Percentiles rank a stretch among this genome's conserved stretches.
phyloP scores from a whole-genome alignment of 805 yeast species.

The Metschnikowia kofuensis region DNA sequence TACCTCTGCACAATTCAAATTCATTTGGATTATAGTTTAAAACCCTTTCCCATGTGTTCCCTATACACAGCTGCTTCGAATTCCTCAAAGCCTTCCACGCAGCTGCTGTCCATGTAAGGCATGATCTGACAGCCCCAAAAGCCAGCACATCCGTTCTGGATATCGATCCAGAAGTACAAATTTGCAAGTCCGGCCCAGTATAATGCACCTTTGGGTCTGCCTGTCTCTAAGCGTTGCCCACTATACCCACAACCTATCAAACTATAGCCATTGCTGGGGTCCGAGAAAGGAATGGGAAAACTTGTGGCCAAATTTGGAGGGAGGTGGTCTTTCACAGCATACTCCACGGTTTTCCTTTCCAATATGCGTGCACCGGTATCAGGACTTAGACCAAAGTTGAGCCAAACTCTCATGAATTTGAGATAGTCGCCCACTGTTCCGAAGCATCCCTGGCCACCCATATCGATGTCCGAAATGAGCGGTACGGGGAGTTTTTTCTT shows the following conservation, averaged over 20 bases:
- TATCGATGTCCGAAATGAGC: slow-evolving; percentile 25
- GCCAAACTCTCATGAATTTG: slow-evolving; percentile 35
- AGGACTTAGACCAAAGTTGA: slow-evolving; percentile 41
- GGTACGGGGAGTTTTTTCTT: slow-evolving; percentile 12
- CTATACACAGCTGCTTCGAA: slow-evolving; percentile 16
- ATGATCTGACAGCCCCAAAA: slow-evolving; percentile 39
- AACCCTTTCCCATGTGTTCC: neutral
- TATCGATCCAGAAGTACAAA: slow-evolving; percentile 40
- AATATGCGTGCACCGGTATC: slow-evolving; percentile 33
- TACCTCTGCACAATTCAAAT: neutral
- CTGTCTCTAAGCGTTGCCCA: slow-evolving; percentile 26
- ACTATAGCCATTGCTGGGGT: slow-evolving; percentile 28
- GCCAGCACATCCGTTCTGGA: slow-evolving; percentile 36
- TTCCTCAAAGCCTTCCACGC: slow-evolving; percentile 11
- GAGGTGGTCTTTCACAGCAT: slow-evolving; percentile 32
- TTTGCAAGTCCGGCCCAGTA: slow-evolving; percentile 43
- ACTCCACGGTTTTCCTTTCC: slow-evolving; percentile 26
- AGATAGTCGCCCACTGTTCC: slow-evolving; percentile 38
- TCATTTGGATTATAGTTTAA: neutral
- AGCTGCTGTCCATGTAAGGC: slow-evolving; percentile 29
- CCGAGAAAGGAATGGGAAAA: slow-evolving; percentile 19
- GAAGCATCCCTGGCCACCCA: slow-evolving; percentile 45
- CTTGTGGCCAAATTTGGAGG: slow-evolving; percentile 21
- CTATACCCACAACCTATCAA: slow-evolving; percentile 32
- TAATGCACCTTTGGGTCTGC: slow-evolving; percentile 33